phyloP scores from a whole-genome alignment of 169 alveolate species.

The Plasmodium adleri region DNA sequence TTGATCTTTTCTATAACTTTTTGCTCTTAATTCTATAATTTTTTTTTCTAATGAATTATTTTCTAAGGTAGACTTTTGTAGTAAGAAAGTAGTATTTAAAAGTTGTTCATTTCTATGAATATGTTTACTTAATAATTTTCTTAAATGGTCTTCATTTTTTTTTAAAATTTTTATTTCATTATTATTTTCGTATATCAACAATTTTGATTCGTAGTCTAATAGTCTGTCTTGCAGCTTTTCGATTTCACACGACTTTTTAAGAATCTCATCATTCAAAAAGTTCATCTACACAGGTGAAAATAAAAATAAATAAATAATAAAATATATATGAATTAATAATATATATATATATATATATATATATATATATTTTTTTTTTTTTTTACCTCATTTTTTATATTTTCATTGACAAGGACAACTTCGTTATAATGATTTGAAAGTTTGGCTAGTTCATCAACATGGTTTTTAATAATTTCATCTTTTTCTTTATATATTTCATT shows the following conservation, averaged over 20 bases:
- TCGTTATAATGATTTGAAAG: constrained; percentile 27
- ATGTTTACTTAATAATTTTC: constrained; percentile 49
- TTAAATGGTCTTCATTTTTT: constrained; percentile 53
- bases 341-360: background rate
- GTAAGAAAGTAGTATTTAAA: constrained; percentile 38
- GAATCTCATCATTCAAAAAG: constrained; percentile 33
- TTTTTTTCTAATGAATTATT: constrained; percentile 50
- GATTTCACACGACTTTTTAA: constrained; percentile 45
- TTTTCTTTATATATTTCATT: constrained; percentile 60
- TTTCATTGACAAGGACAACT: constrained; percentile 22
- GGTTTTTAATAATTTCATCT: constrained; percentile 55
- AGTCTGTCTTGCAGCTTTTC: constrained; percentile 54
- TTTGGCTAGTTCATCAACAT: constrained; percentile 39
- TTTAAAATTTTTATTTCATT: constrained; percentile 56
- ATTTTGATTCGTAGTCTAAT: constrained; percentile 62
- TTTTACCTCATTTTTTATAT: constrained; percentile 46
- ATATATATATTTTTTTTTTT: background rate
- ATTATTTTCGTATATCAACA: constrained; percentile 58
- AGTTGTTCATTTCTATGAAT: constrained; percentile 61
- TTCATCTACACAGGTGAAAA: constrained; percentile 7
- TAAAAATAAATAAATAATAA: background rate
- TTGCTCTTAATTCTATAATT: constrained; percentile 50
- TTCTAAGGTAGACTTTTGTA: constrained; percentile 66
- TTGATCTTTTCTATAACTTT: constrained; percentile 61
- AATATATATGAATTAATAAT: background rate